Evolutionary conservation across 768 basidiomycete genomes (phyloP), one percentile per base, ranked within the genome.

Genomic region (Pisolithus albus): DNA sequence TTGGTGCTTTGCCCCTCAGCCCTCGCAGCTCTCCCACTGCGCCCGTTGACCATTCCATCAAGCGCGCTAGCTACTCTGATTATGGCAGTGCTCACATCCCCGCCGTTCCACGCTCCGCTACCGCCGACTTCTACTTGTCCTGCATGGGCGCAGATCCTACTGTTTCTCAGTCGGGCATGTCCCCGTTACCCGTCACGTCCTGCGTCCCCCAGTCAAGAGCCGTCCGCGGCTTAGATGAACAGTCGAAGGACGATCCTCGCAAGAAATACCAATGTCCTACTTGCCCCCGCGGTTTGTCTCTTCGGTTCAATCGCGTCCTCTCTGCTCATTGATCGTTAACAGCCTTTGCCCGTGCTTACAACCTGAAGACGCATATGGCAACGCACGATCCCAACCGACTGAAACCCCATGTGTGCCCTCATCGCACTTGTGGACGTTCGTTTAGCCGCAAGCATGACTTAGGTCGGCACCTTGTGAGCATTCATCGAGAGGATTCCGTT

Each of bases 401-500:
- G 46, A 97, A 95, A 72, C 91, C 92, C 5, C 87, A 91, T 64
- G 78, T 84, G 42, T 97, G 93, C 68, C 87, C 86, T 40, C 89
- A 95, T 69, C 75, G 79, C 40, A 80, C 83, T 2, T 97, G 93
- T 56, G 86, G 85, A 32, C 84, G 93, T 50, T 90, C 90, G 18
- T 97, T 97, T 70, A 92, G 88, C 57, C 84, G 94, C 59, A 89
- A 95, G 69, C 93, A 97, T 64, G 93, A 97, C 62, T 73, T 97
- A 7, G 90, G 90, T 11, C 85, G 93, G 39, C 93, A 97, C 67
- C 76, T 89, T 49, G 80, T 88, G 45, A 87, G 86, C 54, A 92
- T 93, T 52, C 91, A 93, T 58, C 83, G 84, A 36, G 84, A 84
- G 55, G 85, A 85, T 30, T 70, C 75, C 7, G 63, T 78, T n/a